phyloP scores from a whole-genome alignment of 1,139 yeast species.

The Yamadazyma mexicana region DNA sequence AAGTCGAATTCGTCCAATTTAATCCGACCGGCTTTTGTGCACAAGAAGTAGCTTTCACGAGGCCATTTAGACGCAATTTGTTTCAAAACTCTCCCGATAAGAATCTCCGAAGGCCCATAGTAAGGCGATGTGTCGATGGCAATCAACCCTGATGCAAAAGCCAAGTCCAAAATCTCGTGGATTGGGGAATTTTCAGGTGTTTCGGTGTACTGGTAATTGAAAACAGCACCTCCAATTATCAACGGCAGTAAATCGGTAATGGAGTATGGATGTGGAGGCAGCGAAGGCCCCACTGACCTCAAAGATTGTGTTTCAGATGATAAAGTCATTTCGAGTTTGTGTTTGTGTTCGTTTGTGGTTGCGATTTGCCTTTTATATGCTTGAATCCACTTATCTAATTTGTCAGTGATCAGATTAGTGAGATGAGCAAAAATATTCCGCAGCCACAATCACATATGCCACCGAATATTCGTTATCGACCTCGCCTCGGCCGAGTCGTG shows the following conservation, averaged over 20 bases:
- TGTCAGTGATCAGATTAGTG: no score
- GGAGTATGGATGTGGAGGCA: slow-evolving; percentile 21
- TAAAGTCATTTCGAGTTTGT: neutral
- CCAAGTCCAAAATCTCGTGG: slow-evolving; percentile 54
- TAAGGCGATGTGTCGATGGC: slow-evolving; percentile 92
- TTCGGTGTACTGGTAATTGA: slow-evolving; percentile 73
- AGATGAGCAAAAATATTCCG: no score
- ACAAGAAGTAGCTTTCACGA: slow-evolving; percentile 66
- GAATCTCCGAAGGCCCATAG: slow-evolving; percentile 83
- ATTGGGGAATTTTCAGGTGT: slow-evolving; percentile 64
- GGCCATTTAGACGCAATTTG: slow-evolving; percentile 41
- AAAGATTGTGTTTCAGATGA: neutral
- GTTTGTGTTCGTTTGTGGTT: neutral
- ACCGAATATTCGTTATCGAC: no score
- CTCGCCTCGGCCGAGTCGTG: no score
- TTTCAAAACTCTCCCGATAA: slow-evolving; percentile 67
- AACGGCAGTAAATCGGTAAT: slow-evolving; percentile 53
- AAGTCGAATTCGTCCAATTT: slow-evolving; percentile 73
- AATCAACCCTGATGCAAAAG: slow-evolving; percentile 65
- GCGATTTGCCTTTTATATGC: no score
- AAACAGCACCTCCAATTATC: slow-evolving; percentile 83
- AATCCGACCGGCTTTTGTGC: slow-evolving; percentile 87
- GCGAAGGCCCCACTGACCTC: slow-evolving; percentile 19
- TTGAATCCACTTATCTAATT: no score
- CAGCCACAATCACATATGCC: no score